A percentile compares a stretch with the other conserved stretches of the same genome.
Conservation (phyloP, 108 stramenopile genomes). For the Epipyxis sp. region DNA sequence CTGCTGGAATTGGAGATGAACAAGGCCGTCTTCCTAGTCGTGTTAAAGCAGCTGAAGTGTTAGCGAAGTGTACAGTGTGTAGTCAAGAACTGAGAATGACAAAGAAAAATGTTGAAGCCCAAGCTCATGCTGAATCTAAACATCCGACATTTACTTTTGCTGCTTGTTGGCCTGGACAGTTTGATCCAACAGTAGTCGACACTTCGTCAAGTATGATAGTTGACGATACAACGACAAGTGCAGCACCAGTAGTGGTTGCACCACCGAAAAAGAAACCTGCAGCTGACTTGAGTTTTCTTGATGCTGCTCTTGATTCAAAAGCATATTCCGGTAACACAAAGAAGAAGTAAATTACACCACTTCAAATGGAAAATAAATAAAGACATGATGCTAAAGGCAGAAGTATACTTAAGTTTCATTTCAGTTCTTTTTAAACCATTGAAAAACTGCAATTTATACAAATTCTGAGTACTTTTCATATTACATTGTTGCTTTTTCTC, state of each 20-base stretch:
- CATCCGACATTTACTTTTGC: background rate
- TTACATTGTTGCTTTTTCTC: too few species aligned
- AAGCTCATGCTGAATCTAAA: background rate
- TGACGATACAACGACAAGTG: too few species aligned
- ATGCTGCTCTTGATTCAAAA: background rate
- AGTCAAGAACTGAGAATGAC: background rate
- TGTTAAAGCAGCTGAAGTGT: background rate
- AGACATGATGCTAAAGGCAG: too few species aligned
- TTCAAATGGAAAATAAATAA: too few species aligned
- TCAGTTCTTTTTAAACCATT: too few species aligned
- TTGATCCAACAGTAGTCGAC: background rate
- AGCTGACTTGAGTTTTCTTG: background rate
- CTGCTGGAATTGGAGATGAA: constrained; percentile 1
- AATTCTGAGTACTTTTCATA: too few species aligned
- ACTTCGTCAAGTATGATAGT: background rate
- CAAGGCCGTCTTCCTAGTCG: background rate
- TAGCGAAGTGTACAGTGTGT: background rate
- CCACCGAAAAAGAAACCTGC: background rate
- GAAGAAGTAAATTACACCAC: background rate
- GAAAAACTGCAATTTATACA: too few species aligned
- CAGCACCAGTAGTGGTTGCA: background rate
- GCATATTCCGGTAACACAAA: background rate
- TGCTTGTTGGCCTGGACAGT: background rate
- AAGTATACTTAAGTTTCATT: too few species aligned
- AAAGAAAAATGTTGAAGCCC: background rate